Evolutionary conservation across 2,329 filamentous ascomycete genomes (phyloP), one percentile per base, ranked within the genome.

Genomic region (Hypoxylon sp.): DNA sequence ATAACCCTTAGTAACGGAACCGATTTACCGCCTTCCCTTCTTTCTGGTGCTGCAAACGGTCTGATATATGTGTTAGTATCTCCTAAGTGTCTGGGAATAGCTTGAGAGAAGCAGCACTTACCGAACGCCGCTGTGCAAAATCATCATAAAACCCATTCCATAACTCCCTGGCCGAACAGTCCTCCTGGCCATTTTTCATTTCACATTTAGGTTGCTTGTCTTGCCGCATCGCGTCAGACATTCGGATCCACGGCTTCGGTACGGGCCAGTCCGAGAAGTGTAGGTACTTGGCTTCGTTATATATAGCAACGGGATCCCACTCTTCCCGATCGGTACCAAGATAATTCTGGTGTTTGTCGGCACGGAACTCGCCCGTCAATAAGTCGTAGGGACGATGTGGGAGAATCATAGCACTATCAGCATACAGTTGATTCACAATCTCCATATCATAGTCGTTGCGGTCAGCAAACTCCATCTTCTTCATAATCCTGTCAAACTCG

Each of bases 261-360:
- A 91, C 72, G 0, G 90, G 91, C 87, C 87, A 91, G 74, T 93
- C 91, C 11, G 87, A 90, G 75, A 92, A 93, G 76, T 93, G 90
- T 1, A 93, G 80, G 4, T 90, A 82, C 68, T 91, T 91, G 5
- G 89, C 87, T 72, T 91, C 88, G 13, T 83, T 82, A 57, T 87
- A 81, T 0, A 83, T 82, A 43, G 71, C 64, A n/a, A 79, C 73
- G 0, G 89, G 83, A 72, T 91, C 86, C 89, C 90, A 92, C 2
- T 74, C 71, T 67, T 87, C 87, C 1, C 73, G 69, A 28, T 77
- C 74, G 14, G 34, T 76, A 59, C 64, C 78, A 21, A 82, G 78
- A 50, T 84, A 84, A 1, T 81, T 78, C 14, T 79, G 73, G 70
- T 85, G 85, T 1, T 87, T 77, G 2, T 85, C 80, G 1, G 65